Base-by-base conservation (phyloP, 768 basidiomycete species). In the Russula vinacea region DNA sequence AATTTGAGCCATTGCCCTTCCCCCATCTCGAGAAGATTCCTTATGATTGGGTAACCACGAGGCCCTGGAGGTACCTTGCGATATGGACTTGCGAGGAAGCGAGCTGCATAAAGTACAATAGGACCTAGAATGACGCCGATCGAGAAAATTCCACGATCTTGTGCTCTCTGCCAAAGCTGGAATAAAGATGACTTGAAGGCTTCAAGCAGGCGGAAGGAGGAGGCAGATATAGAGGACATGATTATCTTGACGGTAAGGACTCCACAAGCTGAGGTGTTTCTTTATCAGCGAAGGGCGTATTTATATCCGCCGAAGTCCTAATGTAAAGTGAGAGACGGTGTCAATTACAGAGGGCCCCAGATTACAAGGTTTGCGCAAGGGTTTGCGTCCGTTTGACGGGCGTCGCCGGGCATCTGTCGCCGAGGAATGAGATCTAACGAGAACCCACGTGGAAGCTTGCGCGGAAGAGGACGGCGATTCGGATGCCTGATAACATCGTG, bases 31-130 rank as follows among this genome's bases (percentile, higher is more conserved):
- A n/a, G 10, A n/a, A 52, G 7, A 19, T 52, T 52, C 9, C 51
- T 32, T 52, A 52, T 52, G 9, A 52, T 52, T 17, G 51, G 51
- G 10, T 52, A 52, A 32, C 51, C 32, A n/a, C 51, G 51, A 52
- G 51, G 51, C 6, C 51, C 51, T 19, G 51, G 51, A 32, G 51
- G 51, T n/a, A 52, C 26, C 32, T 33, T 52, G 19, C 51, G 51
- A 33, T 33, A 52, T 33, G 51, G 51, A 33, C 51, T 52, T 29
- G 51, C 16, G 5, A 52, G 6, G 10, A 33, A 52, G 51, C 29
- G 51, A 33, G 51, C 19, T 33, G 29, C 2, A 11, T 32, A 52
- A 19, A 52, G 10, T 0, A 33, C 29, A 1, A 33, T 11, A 11
- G 33, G 16, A 8, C 29, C 51, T 3, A 52, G 32, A 33, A 52